Evolutionary conservation across 306 rosid genomes (phyloP).

Genomic region (Casuarina glauca): DNA sequence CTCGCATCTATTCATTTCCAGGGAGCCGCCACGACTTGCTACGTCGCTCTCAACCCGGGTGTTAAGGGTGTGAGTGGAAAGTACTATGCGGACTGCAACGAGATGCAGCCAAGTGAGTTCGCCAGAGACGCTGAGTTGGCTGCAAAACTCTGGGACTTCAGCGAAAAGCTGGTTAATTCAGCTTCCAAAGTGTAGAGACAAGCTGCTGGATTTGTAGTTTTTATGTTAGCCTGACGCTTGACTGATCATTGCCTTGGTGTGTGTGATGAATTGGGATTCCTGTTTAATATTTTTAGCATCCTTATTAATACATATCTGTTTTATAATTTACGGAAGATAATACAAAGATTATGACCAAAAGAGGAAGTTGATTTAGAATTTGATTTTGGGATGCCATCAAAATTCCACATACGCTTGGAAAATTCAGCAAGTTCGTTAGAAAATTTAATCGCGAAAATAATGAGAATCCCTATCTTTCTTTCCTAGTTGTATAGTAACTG

Average conservation of each 20-base stretch:
- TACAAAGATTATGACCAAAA: no score
- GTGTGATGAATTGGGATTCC: not conserved
- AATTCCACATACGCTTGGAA: not conserved
- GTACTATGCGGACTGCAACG: conserved; percentile 77
- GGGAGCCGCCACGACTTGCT: conserved; percentile 95
- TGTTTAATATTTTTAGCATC: no score
- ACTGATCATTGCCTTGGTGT: not conserved
- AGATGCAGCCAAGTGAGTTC: conserved; percentile 50
- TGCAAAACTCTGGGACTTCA: conserved; percentile 76
- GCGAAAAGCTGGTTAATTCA: conserved; percentile 59
- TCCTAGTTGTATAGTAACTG: not conserved
- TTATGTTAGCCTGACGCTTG: not conserved
- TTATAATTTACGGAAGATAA: no score
- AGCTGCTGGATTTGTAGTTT: not conserved
- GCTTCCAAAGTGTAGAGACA: conserved; percentile 32
- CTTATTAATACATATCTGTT: no score
- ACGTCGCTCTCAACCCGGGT: conserved; percentile 74
- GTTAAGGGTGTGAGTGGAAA: conserved; percentile 72
- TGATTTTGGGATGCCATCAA: not conserved
- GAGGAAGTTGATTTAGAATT: no score
- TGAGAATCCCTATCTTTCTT: not conserved
- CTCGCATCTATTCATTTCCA: not conserved
- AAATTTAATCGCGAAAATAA: not conserved
- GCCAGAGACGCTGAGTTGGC: conserved; percentile 53
- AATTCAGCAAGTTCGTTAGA: not conserved